Evolutionary conservation across 768 basidiomycete genomes (phyloP), one percentile per base, ranked within the genome.

Genomic region (Clitopilus hobsonii): DNA sequence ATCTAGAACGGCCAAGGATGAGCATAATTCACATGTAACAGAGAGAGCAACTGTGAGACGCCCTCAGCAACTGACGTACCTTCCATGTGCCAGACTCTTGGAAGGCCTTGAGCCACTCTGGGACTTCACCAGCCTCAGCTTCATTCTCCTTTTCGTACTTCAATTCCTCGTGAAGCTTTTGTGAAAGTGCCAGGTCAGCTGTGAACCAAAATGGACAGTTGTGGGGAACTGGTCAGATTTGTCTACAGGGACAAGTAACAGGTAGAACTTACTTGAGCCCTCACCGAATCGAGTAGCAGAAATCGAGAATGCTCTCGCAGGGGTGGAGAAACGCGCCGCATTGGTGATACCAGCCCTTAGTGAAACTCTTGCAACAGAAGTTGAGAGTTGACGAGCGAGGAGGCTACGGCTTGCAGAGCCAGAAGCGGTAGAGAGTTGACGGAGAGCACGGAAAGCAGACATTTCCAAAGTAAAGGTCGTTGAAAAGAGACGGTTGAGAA

Each of bases 71-170:
- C n/a, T n/a, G 10, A 73, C 84, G 36, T 56, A 91, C 93, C 71
- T 81, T 73, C 95, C 95, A 98, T 16, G 89, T 69, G 24, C 87
- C 86, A 64, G 86, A 77, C 51, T 70, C 74, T 66, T 83, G 81
- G 80, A 98, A 93, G 13, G 77, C 68, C 63, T 81, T 82, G 64
- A 98, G 63, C 67, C 93, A 95, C 47, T 90, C 89, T 25, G 94
- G 94, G 24, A 65, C 64, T 1, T 65, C 71, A 0, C 64, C 56
- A 10, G 65, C 53, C 27, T 65, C 64, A 27, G 71, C 66, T n/a
- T 27, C 49, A 8, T 74, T 70, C 62, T 94, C 87, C 57, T 82
- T 75, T 74, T 99, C 95, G 67, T 89, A 97, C 63, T 86, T 77
- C 62, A 97, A 78, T 74, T 98, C 96, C 67, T 89, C 85, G 50